Evolutionary conservation across 345 rosid genomes (phyloP), one percentile per base, ranked within the genome.

Genomic region (Bruguiera gymnorhiza): DNA sequence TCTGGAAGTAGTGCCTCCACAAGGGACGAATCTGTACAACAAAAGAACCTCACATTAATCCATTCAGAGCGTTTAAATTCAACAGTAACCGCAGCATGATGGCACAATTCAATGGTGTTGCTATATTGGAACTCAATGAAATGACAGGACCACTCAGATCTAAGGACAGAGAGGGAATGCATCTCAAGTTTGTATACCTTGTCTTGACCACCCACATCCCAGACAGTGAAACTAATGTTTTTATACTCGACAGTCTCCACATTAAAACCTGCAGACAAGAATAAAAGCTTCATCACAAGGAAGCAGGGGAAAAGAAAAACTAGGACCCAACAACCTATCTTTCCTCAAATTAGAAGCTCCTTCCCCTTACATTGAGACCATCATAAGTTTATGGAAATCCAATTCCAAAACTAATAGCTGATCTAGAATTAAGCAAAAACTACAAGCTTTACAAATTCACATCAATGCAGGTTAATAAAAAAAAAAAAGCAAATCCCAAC

Each of bases 151-250:
- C 23, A 55, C 29, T 55, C 29, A 21, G 27, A 23, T 9, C 13
- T n/a, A 55, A 9, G 27, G 20, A 55, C 27, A 11, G 6, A 5
- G 15, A 8, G 59, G 59, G 59, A 21, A 53, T 56, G 30, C 6
- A 56, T 56, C 30, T 24, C 60, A 23, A 10, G 24, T 21, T 56
- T 56, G 26, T 27, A 56, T 24, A 56, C 60, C 60, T 56, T 56
- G 60, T 56, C 60, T 56, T 56, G 60, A 56, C 60, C 60, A 24
- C 60, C 60, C 13, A 56, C 60, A 56, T 56, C 60, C 60, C 60
- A 56, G 60, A 56, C 60, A 56, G 60, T 56, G 60, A 56, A 56
- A 27, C 60, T 56, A 56, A 56, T 56, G 60, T 56, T 56, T 56
- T 56, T 56, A 15, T 56, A 56, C 29, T 56, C 60, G 2, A 56